These are phyloP conservation scores for Zychaea mexicana DNA, from an alignment of 371 early-diverging fungal genomes.

Conservation along the genomic window DNA sequence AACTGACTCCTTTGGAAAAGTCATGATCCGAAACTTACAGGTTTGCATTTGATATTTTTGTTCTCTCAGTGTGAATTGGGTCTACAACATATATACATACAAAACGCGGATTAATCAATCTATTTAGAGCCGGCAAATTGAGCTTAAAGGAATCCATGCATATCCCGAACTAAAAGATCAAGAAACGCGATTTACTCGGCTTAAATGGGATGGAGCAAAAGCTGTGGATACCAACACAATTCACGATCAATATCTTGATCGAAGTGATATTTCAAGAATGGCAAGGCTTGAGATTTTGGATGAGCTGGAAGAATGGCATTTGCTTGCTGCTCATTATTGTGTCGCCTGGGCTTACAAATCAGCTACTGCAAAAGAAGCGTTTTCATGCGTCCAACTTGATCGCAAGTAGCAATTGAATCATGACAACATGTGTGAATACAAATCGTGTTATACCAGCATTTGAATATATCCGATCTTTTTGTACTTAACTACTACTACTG, in stretches of 20 bases:
- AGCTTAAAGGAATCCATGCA: slow-evolving; percentile 73
- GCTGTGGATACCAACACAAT: slow-evolving; percentile 75
- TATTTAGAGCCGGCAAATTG: slow-evolving; percentile 60
- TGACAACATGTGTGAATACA: too few relatives aligned
- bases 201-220: slow-evolving; percentile 66
- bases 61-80: neutral
- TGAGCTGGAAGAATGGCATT: slow-evolving; percentile 92
- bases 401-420: neutral
- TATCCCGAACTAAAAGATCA: slow-evolving; percentile 78
- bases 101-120: neutral
- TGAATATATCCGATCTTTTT: too few relatives aligned
- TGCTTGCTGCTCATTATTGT: slow-evolving; percentile 89
- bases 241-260: slow-evolving; percentile 57
- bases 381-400: slow-evolving; percentile 1
- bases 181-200: slow-evolving; percentile 55
- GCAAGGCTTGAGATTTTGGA: slow-evolving; percentile 85
- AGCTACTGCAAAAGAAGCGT: slow-evolving; percentile 1
- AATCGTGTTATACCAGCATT: too few relatives aligned
- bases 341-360: slow-evolving; percentile 76
- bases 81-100: neutral
- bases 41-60: slow-evolving; percentile 19
- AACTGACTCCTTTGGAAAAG: slow-evolving; percentile 86
- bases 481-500: too few relatives aligned
- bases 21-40: slow-evolving; percentile 88
- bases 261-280: slow-evolving; percentile 59